These are phyloP conservation scores for Lagerstroemia fauriei DNA, from an alignment of 441 rosid genomes.

Conservation along the genomic window DNA sequence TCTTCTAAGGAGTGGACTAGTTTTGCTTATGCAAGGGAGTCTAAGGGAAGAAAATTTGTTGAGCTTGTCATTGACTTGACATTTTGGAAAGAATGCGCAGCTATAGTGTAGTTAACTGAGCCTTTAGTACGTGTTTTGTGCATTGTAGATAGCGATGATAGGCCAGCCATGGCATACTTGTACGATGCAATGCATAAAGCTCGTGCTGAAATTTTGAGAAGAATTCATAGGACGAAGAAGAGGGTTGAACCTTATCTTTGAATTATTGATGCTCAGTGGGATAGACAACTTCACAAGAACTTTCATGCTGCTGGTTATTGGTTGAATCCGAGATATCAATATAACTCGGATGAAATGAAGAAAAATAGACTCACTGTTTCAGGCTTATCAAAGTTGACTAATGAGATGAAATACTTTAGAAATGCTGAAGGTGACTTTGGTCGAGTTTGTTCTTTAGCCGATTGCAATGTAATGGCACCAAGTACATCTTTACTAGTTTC, in stretches of 20 bases:
- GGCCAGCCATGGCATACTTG: background rate
- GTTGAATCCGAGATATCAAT: background rate
- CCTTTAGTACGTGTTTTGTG: background rate
- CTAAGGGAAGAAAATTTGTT: background rate
- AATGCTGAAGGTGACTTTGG: background rate
- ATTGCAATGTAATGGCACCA: background rate
- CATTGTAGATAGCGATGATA: background rate
- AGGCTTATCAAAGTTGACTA: background rate
- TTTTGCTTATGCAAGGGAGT: background rate
- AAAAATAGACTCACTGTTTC: background rate
- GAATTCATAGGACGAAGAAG: background rate
- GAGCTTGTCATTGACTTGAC: background rate
- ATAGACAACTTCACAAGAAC: background rate
- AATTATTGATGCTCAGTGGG: background rate
- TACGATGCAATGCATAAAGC: background rate
- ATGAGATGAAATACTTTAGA: background rate
- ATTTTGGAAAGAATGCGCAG: background rate
- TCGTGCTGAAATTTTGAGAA: background rate
- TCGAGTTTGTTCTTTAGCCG: background rate
- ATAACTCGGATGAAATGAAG: background rate
- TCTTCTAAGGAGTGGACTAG: background rate
- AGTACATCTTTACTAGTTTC: background rate
- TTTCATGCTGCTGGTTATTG: background rate
- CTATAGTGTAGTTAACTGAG: no score
- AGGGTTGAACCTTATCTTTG: background rate